Conservation (phyloP, 148 eudicot species). For the Rhododendron williamsianum region DNA sequence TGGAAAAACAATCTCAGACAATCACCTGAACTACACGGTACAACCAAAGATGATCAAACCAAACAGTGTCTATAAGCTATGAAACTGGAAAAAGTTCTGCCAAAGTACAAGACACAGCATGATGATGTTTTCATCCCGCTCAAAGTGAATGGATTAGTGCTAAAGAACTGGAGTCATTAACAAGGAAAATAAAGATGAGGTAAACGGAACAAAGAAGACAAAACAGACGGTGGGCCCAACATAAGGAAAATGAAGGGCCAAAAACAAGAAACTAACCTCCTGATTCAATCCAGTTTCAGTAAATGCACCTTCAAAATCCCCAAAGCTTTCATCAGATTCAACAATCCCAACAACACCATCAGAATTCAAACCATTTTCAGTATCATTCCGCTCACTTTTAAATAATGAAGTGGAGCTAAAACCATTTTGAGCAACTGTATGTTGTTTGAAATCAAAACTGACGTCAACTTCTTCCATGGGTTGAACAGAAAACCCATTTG, state of each 20-base stretch:
- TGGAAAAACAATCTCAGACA: neutral
- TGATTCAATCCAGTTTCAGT: slow-evolving; percentile 30
- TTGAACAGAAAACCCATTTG: slow-evolving; percentile 21
- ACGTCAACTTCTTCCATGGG: slow-evolving; percentile 20
- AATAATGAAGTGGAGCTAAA: slow-evolving; percentile 23
- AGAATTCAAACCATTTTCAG: slow-evolving; percentile 26
- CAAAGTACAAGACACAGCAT: neutral
- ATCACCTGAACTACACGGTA: neutral
- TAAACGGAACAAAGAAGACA: neutral
- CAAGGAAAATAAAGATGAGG: neutral
- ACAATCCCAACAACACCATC: slow-evolving; percentile 20
- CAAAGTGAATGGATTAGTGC: neutral
- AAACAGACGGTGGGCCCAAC: neutral
- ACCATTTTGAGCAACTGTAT: slow-evolving; percentile 23
- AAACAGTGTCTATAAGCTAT: neutral
- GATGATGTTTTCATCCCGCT: neutral
- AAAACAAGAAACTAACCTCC: slow-evolving; percentile 37
- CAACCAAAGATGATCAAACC: neutral
- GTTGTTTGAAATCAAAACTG: slow-evolving; percentile 24
- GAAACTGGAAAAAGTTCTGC: neutral
- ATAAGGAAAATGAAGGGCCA: slow-evolving; percentile 1
- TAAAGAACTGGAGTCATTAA: neutral
- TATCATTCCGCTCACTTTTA: slow-evolving; percentile 18
- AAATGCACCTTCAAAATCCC: slow-evolving; percentile 57
- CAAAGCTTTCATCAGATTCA: slow-evolving; percentile 57